phyloP scores from a whole-genome alignment of 257 asterid genomes.

The Forsythia viridissima region DNA sequence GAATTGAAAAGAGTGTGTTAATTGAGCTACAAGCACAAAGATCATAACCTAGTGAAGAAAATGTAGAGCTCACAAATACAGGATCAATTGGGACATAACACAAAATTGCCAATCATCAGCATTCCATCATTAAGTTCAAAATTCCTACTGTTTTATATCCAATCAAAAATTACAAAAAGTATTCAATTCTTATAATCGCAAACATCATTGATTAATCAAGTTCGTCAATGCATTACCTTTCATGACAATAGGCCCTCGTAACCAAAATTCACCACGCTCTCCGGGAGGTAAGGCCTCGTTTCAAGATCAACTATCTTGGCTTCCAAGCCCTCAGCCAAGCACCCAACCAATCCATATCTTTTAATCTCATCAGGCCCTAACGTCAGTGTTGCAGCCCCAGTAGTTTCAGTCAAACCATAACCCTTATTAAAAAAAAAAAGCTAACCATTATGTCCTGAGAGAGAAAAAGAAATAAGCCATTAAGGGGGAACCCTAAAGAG shows the following conservation, averaged over 20 bases:
- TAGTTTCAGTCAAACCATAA: conserved; percentile 82
- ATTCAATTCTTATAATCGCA: neutral
- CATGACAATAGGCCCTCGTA: conserved; percentile 75
- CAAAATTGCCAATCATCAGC: no score
- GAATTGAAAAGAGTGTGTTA: no score
- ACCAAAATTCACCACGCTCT: conserved; percentile 79
- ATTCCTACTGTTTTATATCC: neutral
- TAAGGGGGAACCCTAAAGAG: no score
- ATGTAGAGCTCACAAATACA: no score
- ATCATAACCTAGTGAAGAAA: no score
- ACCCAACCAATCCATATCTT: conserved; percentile 71
- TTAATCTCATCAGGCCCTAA: conserved; percentile 56
- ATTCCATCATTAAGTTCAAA: no score
- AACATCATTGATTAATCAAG: neutral
- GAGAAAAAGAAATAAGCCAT: no score
- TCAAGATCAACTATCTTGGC: conserved; percentile 86
- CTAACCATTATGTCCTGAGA: no score
- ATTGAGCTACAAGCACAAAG: no score
- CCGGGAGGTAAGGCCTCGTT: conserved; percentile 64
- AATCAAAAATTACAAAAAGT: no score
- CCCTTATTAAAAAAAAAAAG: conserved; percentile 45
- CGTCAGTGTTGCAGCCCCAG: conserved; percentile 64
- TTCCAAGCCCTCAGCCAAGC: conserved; percentile 56
- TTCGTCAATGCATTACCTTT: conserved; percentile 50
- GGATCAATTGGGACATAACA: no score